phyloP scores from a whole-genome alignment of 352 stramenopile species.

The Phytophthora fragariaefolia region DNA sequence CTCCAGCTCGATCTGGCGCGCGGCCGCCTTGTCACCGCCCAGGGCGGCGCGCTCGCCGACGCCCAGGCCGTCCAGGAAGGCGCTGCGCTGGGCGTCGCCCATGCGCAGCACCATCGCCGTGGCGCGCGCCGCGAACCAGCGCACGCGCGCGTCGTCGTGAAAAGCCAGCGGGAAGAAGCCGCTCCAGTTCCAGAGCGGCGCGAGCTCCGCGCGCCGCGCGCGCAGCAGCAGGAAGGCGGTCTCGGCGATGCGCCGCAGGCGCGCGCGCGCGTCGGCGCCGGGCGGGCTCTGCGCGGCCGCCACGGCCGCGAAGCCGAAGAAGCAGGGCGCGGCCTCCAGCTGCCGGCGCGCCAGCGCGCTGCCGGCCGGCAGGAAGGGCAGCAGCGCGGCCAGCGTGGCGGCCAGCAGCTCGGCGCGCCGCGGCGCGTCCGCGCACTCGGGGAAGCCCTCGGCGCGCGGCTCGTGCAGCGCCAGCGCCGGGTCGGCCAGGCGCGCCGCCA shows the following conservation, averaged over 20 bases:
- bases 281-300: slow-evolving; percentile 48
- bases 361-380: slow-evolving; percentile 60
- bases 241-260: slow-evolving; percentile 62
- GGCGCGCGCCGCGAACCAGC: slow-evolving; percentile 69
- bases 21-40: slow-evolving; percentile 36
- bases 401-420: slow-evolving; percentile 61
- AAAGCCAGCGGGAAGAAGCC: slow-evolving; percentile 84
- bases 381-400: slow-evolving; percentile 56
- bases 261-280: slow-evolving; percentile 32
- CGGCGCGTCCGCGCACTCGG: slow-evolving; percentile 55
- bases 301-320: slow-evolving; percentile 77
- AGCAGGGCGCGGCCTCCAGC: slow-evolving; percentile 70
- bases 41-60: slow-evolving; percentile 59
- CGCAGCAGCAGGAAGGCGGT: slow-evolving; percentile 67
- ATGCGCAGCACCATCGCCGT: slow-evolving; percentile 74
- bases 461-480: slow-evolving; percentile 57
- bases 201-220: slow-evolving; percentile 58
- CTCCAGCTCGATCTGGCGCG: slow-evolving; percentile 67
- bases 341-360: slow-evolving; percentile 69
- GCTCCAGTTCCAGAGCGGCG: slow-evolving; percentile 82
- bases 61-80: slow-evolving; percentile 62
- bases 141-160: slow-evolving; percentile 59
- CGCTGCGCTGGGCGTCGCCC: slow-evolving; percentile 66
- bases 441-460: slow-evolving; percentile 11
- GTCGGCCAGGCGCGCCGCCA: slow-evolving; percentile 71